Evolutionary conservation across 768 basidiomycete species (phyloP), one percentile per base, ranked within the genome.

Genomic region (Boletus coccyginus): DNA sequence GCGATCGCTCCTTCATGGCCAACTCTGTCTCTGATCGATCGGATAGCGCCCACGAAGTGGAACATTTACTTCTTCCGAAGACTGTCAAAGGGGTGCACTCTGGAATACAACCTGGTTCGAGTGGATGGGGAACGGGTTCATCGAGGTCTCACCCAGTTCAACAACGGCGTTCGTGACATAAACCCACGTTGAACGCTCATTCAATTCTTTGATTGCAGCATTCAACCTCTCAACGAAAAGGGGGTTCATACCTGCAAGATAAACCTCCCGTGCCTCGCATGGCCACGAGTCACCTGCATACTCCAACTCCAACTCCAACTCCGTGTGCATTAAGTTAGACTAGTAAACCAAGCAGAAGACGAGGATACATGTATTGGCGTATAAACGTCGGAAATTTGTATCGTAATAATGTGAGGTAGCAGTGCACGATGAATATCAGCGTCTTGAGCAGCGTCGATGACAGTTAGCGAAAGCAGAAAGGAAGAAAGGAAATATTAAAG

Each of bases 11-110:
- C 21, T 77, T 81, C 61, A 73, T 74, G 55, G 73, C 80, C 32
- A 72, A 74, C 29, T 74, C 77, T 57, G 58, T 75, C 41, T 85
- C 84, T 44, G 84, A 86, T 65, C 77, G 76, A 33, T 86, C 88
- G 33, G 83, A 83, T 52, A 89, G 87, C 66, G 78, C 81, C 1
- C 81, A 84, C 48, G 89, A 90, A 64, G 86, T 90, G n/a, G 88
- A 91, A 65, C 80, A 81, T 58, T 66, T 89, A 57, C 75, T 90
- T 38, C 70, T 78, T 44, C 64, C 68, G 54, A 62, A 62, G 58
- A 31, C 50, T 41, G 35, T 56, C 46, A 63, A 71, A 59, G 50
- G 61, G 49, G 60, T 56, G 31, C 56, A 53, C 36, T 49, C 58
- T 52, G 61, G 56, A 53, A 56, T 53, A 54, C 62, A 64, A 17